These are phyloP conservation scores for Cryptococcus sp. DNA, from an alignment of 1,284 basidiomycete genomes.

Conservation along the genomic window DNA sequence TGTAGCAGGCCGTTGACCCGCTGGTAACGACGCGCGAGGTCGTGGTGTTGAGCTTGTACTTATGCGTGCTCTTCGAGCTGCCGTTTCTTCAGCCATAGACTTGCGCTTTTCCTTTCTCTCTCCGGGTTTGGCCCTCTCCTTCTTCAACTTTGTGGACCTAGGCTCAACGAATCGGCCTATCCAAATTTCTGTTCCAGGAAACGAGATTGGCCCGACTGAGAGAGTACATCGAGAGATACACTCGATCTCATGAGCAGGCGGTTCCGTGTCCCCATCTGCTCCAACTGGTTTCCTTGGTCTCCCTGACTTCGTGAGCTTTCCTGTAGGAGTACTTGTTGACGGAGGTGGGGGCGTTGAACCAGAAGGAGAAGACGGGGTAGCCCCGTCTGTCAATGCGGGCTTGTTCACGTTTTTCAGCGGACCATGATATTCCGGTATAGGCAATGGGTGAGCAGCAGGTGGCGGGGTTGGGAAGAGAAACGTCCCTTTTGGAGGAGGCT, in stretches of 20 bases:
- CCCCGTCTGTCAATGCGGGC: background rate
- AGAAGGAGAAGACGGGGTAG: slow-evolving; percentile 1
- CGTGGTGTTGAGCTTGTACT: background rate
- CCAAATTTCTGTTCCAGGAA: slow-evolving; percentile 47
- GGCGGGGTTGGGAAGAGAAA: slow-evolving; percentile 45
- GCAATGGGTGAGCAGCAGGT: slow-evolving; percentile 28
- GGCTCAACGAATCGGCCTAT: slow-evolving; percentile 47
- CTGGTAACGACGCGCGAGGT: background rate
- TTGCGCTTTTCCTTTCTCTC: slow-evolving; percentile 14
- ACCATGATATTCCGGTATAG: slow-evolving; percentile 37
- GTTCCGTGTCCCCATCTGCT: slow-evolving; percentile 20
- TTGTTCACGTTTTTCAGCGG: slow-evolving; percentile 4
- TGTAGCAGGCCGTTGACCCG: background rate
- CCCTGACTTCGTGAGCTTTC: background rate
- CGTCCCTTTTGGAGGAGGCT: slow-evolving; percentile 31
- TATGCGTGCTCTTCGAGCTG: background rate
- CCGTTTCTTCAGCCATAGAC: slow-evolving; percentile 4
- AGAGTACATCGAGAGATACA: slow-evolving; percentile 45
- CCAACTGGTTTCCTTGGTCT: slow-evolving; percentile 2
- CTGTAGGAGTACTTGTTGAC: background rate
- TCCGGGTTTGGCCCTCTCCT: slow-evolving; percentile 12
- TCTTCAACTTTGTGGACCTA: slow-evolving; percentile 21
- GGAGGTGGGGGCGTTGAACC: slow-evolving; percentile 7
- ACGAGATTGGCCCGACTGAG: slow-evolving; percentile 43
- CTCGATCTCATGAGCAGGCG: slow-evolving; percentile 49